A percentile compares a stretch with the other conserved stretches of the same genome.
Evolutionary conservation across 768 basidiomycete genomes (phyloP).

Genomic region (Pulveroboletus sp.): DNA sequence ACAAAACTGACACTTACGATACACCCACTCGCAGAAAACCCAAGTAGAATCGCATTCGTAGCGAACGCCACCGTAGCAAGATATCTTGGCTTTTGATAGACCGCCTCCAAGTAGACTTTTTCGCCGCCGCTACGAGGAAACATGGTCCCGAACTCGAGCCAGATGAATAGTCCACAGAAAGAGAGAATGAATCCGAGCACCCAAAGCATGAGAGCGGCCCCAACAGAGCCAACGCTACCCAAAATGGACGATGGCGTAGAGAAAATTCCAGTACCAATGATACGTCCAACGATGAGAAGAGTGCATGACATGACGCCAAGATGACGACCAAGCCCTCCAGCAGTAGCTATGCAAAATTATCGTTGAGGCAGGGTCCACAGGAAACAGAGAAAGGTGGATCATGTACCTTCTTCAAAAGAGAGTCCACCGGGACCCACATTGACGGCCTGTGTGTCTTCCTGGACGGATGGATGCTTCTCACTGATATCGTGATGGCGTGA

Average conservation of each 20-base stretch:
- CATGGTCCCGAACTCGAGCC: conserved; percentile 66
- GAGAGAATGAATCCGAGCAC: conserved; percentile 58
- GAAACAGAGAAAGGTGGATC: too few species aligned
- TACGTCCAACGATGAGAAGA: conserved; percentile 53
- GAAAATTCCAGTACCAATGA: conserved; percentile 65
- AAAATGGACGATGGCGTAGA: conserved; percentile 61
- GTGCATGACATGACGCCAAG: conserved; percentile 56
- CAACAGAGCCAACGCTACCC: conserved; percentile 52
- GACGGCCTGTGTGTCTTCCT: conserved; percentile 1
- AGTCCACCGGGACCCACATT: conserved; percentile 40
- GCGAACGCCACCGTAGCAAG: conserved; percentile 51
- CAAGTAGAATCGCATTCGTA: conserved; percentile 43
- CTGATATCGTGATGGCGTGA: background rate
- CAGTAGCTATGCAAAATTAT: conserved; percentile 35
- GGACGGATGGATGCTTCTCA: background rate
- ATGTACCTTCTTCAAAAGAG: conserved; percentile 48
- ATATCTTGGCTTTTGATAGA: conserved; percentile 46
- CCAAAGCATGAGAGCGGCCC: conserved; percentile 63
- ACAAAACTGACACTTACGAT: conserved; percentile 36
- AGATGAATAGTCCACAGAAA: conserved; percentile 58
- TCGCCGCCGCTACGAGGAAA: conserved; percentile 61
- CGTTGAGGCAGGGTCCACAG: background rate
- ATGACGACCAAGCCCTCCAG: conserved; percentile 58
- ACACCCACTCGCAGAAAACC: conserved; percentile 43
- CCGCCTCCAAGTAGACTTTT: conserved; percentile 59